Base-by-base conservation (phyloP, 2,329 filamentous ascomycete species). In the Phoma sp. region DNA sequence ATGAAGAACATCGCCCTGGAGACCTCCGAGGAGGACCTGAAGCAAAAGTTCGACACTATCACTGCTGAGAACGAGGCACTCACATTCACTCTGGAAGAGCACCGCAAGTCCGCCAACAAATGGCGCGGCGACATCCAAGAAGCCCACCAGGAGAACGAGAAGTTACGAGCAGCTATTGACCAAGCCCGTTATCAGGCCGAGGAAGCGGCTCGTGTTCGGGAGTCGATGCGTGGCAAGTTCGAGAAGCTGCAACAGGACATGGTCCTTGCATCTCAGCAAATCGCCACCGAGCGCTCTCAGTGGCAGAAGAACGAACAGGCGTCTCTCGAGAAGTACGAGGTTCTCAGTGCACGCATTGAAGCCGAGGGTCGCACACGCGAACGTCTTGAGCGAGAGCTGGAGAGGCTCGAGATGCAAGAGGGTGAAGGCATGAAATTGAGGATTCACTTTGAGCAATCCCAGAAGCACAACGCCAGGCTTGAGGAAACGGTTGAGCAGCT, bases 181-280 rank as follows among this genome's bases (percentile, higher is more conserved):
- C 88, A 87, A 21, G 82, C 96, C 51, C 86, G 88, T 58, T 84
- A 84, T 40, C 92, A 96, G 71, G 85, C 95, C 37, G 88, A 95
- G 68, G 93, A 96, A 77, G 94, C 92, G 68, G 87, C 93, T 69
- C 87, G 89, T 60, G 85, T 96, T 55, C 88, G 92, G 54, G 91
- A 96, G 72, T 87, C 84, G 57, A 93, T 96, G 85, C 88, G 92
- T 63, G 81, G 82, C 72, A 96, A 95, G 76, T 90, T 97, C 68
- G 86, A 94, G 65, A 87, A 87, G 56, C 81, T 99, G 35, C 93
- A 98, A 75, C 85, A 92, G 60, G 92, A 97, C 65, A 94, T 98
- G 88, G 85, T 87, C 29, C 82, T 82, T 51, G 90, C 92, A 43
- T 88, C 91, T 48, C 86, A 86, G 41, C 89, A 96, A 58, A 87